phyloP scores from a whole-genome alignment of 2,329 filamentous ascomycete genomes.

The Fusarium paranaense region DNA sequence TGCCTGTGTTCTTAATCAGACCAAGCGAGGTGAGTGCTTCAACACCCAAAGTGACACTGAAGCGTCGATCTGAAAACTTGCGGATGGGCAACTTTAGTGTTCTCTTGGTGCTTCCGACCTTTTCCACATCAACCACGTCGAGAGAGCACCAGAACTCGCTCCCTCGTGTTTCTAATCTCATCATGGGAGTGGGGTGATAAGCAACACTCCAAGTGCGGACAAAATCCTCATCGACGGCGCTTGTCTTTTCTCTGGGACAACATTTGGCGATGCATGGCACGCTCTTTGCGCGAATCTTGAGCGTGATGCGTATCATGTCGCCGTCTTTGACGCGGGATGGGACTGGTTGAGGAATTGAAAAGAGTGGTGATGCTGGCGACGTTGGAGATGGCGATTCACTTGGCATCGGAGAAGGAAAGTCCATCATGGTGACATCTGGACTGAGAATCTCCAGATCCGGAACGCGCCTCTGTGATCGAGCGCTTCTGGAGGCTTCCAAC shows the following conservation, averaged over 20 bases:
- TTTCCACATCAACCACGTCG: conserved; percentile 35
- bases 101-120: conserved; percentile 16
- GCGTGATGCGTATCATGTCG: conserved; percentile 31
- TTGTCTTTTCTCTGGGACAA: conserved; percentile 10
- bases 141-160: conserved; percentile 21
- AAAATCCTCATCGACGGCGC: conserved; percentile 29
- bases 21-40: conserved; percentile 22
- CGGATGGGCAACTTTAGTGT: conserved; percentile 21
- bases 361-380: conserved; percentile 13
- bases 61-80: conserved; percentile 16
- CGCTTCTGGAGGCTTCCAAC: neutral
- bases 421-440: neutral
- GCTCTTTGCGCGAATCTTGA: conserved; percentile 19
- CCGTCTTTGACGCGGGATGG: conserved; percentile 28
- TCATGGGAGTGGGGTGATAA: conserved; percentile 13
- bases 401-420: neutral
- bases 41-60: conserved; percentile 26
- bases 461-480: neutral
- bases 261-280: conserved; percentile 35
- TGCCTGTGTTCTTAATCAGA: conserved; percentile 17
- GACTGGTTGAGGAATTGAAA: neutral
- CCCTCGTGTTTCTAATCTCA: conserved; percentile 13
- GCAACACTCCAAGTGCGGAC: conserved; percentile 14
- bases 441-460: neutral
- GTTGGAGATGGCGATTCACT: conserved; percentile 27